These are phyloP conservation scores for Daldinia vernicosa DNA, from an alignment of 495 filamentous ascomycete genomes.

Conservation along the genomic window DNA sequence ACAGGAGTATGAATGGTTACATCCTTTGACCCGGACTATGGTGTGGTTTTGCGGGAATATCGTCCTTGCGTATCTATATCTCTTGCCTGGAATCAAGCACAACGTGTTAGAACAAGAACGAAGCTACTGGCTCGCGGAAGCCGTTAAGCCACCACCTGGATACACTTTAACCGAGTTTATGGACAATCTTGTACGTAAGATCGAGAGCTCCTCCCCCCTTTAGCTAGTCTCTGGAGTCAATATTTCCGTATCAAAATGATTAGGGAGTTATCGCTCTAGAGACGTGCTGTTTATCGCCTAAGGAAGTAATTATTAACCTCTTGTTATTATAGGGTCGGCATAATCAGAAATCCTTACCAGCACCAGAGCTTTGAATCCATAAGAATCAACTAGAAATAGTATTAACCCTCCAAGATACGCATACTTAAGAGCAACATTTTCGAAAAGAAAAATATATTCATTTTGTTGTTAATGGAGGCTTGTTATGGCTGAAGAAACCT, in stretches of 20 bases:
- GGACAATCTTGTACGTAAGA: neutral
- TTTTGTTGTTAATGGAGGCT: neutral
- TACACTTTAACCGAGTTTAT: neutral
- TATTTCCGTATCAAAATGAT: neutral
- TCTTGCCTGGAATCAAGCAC: neutral
- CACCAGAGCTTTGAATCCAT: neutral
- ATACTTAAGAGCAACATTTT: neutral
- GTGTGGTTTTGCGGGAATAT: neutral
- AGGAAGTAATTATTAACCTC: neutral
- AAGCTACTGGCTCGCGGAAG: neutral
- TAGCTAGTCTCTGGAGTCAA: neutral
- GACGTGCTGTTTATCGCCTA: neutral
- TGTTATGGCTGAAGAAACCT: neutral
- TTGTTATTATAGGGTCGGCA: neutral
- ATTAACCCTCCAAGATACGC: neutral
- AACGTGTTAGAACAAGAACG: neutral
- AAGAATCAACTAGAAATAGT: neutral
- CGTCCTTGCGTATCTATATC: neutral
- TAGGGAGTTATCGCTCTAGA: neutral
- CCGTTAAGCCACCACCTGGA: neutral
- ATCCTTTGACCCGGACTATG: neutral
- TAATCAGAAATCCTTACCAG: neutral
- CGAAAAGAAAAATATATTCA: neutral
- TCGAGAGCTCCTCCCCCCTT: neutral
- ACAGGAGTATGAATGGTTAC: neutral